These are phyloP conservation scores for Viscum album DNA, from an alignment of 177 flowering plant genomes.

Conservation along the genomic window DNA sequence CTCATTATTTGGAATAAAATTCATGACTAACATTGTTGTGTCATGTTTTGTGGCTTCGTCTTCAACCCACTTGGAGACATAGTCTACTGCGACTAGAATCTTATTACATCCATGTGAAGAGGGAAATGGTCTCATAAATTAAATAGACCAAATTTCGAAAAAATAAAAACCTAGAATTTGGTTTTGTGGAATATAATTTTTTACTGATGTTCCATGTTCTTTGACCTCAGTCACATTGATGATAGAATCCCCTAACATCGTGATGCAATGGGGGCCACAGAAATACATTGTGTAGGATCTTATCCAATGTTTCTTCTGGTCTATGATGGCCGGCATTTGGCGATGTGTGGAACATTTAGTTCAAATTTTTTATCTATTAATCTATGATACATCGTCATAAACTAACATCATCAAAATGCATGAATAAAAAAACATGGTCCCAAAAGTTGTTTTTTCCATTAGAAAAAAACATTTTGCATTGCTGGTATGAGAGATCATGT, in stretches of 20 bases:
- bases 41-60: no score
- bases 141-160: not conserved
- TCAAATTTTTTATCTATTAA: not conserved
- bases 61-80: no score
- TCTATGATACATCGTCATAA: not conserved
- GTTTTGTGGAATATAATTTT: not conserved
- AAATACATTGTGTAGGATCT: not conserved
- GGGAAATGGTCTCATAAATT: not conserved
- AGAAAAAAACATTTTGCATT: not conserved
- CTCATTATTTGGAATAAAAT: not conserved
- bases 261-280: no score
- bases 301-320: not conserved
- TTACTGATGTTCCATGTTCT: not conserved
- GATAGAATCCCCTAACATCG: not conserved
- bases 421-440: not conserved
- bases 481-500: not conserved
- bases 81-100: not conserved
- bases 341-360: not conserved
- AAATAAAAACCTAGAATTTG: not conserved
- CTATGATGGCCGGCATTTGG: not conserved
- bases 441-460: not conserved
- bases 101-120: not conserved
- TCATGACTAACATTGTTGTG: not conserved
- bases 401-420: not conserved
- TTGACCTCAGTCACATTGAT: not conserved